Percentiles rank a stretch among this genome's conserved stretches.
phyloP scores from a whole-genome alignment of 2,329 filamentous ascomycete genomes.

The Xylaria sp. region DNA sequence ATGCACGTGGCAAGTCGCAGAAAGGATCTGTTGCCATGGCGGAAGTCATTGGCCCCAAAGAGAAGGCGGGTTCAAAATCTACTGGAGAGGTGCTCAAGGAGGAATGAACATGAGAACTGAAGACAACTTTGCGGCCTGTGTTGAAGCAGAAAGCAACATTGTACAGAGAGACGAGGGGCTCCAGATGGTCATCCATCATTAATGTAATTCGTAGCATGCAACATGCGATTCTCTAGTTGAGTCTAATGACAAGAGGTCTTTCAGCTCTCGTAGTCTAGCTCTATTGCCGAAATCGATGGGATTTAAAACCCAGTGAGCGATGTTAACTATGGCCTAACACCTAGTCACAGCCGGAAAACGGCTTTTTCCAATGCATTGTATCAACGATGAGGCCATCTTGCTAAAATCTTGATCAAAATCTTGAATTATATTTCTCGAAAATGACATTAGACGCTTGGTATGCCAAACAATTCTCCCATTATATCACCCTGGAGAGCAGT shows the following conservation, averaged over 20 bases:
- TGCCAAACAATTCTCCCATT: background rate
- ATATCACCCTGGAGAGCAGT: constrained; percentile 18
- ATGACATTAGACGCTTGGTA: background rate
- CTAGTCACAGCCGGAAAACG: too few species aligned
- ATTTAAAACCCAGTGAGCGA: too few species aligned
- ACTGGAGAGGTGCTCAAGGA: background rate
- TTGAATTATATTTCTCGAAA: too few species aligned
- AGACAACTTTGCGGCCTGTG: background rate
- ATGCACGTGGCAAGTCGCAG: constrained; percentile 18
- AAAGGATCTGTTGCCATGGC: constrained; percentile 12
- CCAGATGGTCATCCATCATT: background rate
- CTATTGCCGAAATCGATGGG: too few species aligned
- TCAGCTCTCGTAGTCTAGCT: too few species aligned
- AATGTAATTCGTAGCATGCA: too few species aligned
- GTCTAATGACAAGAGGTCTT: too few species aligned
- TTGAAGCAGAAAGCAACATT: background rate
- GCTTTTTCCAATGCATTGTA: too few species aligned
- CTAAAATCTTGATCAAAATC: background rate
- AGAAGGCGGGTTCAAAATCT: background rate
- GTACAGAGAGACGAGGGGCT: background rate
- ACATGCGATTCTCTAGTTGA: too few species aligned
- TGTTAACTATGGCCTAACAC: too few species aligned
- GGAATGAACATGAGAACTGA: background rate
- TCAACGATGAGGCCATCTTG: too few species aligned
- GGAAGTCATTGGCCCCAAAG: background rate